Conservation (phyloP, 148 eudicot genomes). For the Rhododendron molle region DNA sequence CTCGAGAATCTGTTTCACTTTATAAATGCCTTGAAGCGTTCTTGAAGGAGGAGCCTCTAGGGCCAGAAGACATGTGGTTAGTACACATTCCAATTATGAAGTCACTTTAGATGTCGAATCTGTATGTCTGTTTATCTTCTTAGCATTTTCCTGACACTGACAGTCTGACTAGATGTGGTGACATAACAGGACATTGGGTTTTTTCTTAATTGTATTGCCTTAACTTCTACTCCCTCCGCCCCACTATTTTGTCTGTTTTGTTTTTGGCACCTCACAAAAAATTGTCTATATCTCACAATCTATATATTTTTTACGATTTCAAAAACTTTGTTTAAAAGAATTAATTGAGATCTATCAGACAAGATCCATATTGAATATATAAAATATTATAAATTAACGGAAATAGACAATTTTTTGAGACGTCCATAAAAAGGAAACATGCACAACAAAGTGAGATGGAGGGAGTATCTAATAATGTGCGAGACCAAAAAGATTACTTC, state of each 20-base stretch:
- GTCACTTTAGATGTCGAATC: not conserved
- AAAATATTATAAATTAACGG: no score
- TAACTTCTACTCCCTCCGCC: not conserved
- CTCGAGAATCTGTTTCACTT: constrained; percentile 56
- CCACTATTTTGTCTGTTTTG: no score
- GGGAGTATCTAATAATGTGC: not conserved
- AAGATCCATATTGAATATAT: no score
- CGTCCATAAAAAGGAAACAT: no score
- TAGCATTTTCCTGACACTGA: not conserved
- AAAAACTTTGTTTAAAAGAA: no score
- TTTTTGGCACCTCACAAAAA: no score
- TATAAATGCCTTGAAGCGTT: constrained; percentile 79
- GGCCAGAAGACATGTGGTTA: constrained; percentile 80
- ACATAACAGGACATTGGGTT: not conserved
- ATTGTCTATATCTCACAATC: no score
- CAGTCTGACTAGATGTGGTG: not conserved
- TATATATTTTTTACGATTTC: no score
- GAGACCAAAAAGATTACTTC: not conserved
- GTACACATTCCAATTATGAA: constrained; percentile 3
- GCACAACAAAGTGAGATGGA: no score
- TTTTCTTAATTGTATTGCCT: not conserved
- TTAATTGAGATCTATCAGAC: no score
- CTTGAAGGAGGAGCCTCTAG: constrained; percentile 91
- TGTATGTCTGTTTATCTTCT: not conserved
- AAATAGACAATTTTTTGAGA: no score